Base-by-base conservation (phyloP, 140 eudicot genomes). In the Cichorium intybus region DNA sequence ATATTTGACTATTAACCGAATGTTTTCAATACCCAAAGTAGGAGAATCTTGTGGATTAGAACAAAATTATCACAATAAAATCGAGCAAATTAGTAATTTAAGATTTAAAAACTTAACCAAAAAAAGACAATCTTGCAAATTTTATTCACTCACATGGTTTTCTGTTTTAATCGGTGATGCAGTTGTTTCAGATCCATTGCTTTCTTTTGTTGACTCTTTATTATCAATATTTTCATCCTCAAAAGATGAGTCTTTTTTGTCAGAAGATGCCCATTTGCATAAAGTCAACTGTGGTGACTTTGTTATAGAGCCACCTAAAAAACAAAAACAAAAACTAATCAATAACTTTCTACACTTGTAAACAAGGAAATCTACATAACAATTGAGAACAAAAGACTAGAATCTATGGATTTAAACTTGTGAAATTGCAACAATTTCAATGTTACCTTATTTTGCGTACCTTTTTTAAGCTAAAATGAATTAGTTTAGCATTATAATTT, bases 231-330 rank as follows among this genome's bases (percentile, higher is more conserved):
- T 69, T 61, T 78, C 76, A 62, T 77, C 78, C 71, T 55, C 79
- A 24, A 60, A 45, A 28, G 49, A 23, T 3, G 69, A 34, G 20
- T 73, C 76, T 35, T 60, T 51, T 35, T 70, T 66, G 39, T 68
- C 77, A 26, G 84, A 34, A 48, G 95, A 76, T 66, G 73, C 67
- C 97, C 97, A 87, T 80, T 91, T 87, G 72, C 64, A 57, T 57
- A 91, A 80, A 45, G 63, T 72, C 62, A 87, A 91, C 29, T 70
- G 72, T 7, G 97, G 82, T 43, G 74, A 55, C 59, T 83, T 82
- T 43, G 43, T 18, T 41, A 43, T 18, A 11, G 76, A 34, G 50
- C 60, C 83, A 37, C 24, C 96, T 83, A 80, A 37, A 37, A 66
- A 22, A 43, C 14, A 62, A 37, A 70, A 48, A 16, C 24, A 7